Conservation (phyloP, 2,329 filamentous ascomycete genomes). For the Penicillium olsonii region DNA sequence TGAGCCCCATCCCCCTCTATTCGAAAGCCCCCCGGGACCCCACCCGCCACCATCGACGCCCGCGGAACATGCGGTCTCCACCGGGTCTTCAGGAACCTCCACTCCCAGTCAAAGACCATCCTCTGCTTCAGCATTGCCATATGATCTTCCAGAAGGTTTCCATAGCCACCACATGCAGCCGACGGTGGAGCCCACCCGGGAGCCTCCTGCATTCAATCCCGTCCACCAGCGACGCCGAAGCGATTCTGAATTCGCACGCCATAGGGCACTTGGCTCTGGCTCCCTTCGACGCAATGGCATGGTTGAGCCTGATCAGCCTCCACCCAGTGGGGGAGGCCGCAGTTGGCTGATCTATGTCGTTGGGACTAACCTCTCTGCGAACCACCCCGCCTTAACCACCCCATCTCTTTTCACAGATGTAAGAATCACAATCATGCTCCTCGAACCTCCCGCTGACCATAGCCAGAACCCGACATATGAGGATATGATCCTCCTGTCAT, state of each 20-base stretch:
- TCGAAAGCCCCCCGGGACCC: constrained; percentile 60
- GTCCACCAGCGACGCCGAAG: constrained; percentile 58
- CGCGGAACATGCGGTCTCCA: constrained; percentile 59
- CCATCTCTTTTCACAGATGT: constrained; percentile 71
- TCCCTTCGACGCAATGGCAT: constrained; percentile 65
- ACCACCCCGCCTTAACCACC: constrained; percentile 69
- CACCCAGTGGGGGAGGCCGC: constrained; percentile 54
- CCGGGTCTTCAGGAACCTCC: constrained; percentile 55
- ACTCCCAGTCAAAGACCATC: constrained; percentile 51
- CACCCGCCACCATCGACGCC: constrained; percentile 65
- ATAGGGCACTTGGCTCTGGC: constrained; percentile 61
- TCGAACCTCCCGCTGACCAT: constrained; percentile 14
- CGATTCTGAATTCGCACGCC: constrained; percentile 59
- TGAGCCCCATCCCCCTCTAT: constrained; percentile 38
- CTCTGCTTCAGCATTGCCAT: constrained; percentile 47
- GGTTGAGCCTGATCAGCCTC: constrained; percentile 58
- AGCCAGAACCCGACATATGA: constrained; percentile 65
- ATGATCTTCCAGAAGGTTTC: constrained; percentile 40
- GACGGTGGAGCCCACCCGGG: constrained; percentile 43
- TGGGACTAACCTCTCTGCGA: constrained; percentile 68
- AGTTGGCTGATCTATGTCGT: constrained; percentile 75
- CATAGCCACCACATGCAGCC: constrained; percentile 40
- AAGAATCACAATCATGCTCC: constrained; percentile 25
- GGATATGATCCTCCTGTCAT: constrained; percentile 70
- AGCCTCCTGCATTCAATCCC: constrained; percentile 43